Evolutionary conservation across 2,329 filamentous ascomycete species (phyloP), one percentile per base, ranked within the genome.

Genomic region (Phaeosphaeria sp.): DNA sequence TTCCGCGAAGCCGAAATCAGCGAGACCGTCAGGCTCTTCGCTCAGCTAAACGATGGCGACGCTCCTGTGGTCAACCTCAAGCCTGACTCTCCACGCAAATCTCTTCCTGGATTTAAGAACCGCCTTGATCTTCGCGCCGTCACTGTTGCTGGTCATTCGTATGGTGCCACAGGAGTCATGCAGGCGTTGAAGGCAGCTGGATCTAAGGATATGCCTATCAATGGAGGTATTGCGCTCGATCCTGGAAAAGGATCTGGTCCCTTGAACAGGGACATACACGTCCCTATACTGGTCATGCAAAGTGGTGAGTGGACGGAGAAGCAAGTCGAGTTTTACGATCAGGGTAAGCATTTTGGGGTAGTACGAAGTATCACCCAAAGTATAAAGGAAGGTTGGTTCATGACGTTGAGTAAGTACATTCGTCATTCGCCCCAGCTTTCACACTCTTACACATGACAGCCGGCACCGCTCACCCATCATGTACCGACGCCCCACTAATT

Each of bases 401-500:
- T 79, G 66, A 82, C 79, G 0, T 64, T 78, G 67, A 72, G 64
- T 64, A 71, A 71, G 60, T 23, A 1, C 3, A 17, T 7, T 7
- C 3, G 62, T 1, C 6, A 23, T 23, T 41, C 36, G 7, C 20
- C 15, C 6, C 22, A 1, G 6, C 1, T 13, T 11, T 22, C 22
- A 6, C 1, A 21, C 48, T 20, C 59, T 66, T 42, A 67, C 25
- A 10, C 5, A 1, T 13, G 46, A n/a, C 46, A 69, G 64, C 59
- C 46, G 74, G 74, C 25, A 69, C 70, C 77, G 72, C 86, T 0
- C 88, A 90, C 65, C 87, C 88, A 0, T 86, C 83, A 10, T 85
- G 89, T 20, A 89, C 88, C 0, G 88, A 90, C 66, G 88, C 88
- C 17, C 87, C 88, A 0, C 78, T 90, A 2, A 81, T 90, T 7